Evolutionary conservation across 2,329 filamentous ascomycete genomes (phyloP), one percentile per base, ranked within the genome.

Genomic region (Botryotinia globosa): DNA sequence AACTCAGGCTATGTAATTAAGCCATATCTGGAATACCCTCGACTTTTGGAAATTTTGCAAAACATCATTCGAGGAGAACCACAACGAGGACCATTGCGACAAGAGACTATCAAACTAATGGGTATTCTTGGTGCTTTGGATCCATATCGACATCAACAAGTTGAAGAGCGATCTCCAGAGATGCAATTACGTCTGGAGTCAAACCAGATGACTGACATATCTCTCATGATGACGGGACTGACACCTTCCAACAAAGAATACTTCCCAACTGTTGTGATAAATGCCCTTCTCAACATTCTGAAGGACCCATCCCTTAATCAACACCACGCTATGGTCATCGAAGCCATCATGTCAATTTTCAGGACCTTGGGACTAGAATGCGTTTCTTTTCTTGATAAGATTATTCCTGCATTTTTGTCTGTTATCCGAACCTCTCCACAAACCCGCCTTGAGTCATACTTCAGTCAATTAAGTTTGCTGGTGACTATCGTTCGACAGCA

Each of bases 331-430:
- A 90, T 92, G 18, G 95, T 98, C 22, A 96, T 99, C 69, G 96
- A 98, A 81, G 96, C 96, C 8, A 97, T 99, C 78, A 98, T 99
- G 90, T 97, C 94, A 77, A 99, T 99, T 73, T 99, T 99, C 83
- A 93, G 96, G 77, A 99, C 97, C 0, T 87, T 99, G 74, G 96
- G 96, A 3, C 84, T 99, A 77, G 97, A 98, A 81, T 99, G 96
- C 81, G 95, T 99, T 14, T 92, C 94, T 0, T 99, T 98, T 82
- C 88, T 99, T 1, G 92, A 93, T 74, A 92, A 96, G 74, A 98
- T 99, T 74, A 93, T 99, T 45, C 96, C 97, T 0, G 96, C 94
- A 0, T 99, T 99, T 80, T 87, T 99, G 59, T 87, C 89, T 25
- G 95, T 99, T 72, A 97, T 99, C 74, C 89, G 92, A 77, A 92